Conservation (phyloP, 2,329 filamentous ascomycete genomes). For the Karstenula rhodostoma region DNA sequence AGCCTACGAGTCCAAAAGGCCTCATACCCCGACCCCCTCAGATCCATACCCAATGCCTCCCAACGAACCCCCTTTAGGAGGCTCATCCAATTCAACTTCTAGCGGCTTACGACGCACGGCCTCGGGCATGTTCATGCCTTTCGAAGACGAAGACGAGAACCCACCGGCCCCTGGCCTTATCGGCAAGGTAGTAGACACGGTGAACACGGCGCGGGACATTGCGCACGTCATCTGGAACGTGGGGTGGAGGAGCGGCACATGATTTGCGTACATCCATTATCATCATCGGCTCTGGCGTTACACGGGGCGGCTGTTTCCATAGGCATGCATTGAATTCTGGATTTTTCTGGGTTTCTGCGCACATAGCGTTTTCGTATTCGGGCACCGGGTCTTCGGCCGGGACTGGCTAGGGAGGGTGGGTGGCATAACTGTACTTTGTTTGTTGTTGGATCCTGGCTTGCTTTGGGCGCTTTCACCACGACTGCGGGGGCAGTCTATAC, state of each 20-base stretch:
- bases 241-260: slow-evolving; percentile 61
- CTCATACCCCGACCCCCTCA: slow-evolving; percentile 47
- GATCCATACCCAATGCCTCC: slow-evolving; percentile 25
- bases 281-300: slow-evolving; percentile 26
- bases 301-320: slow-evolving; percentile 11
- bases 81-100: slow-evolving; percentile 33
- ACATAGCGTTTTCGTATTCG: slow-evolving; percentile 7
- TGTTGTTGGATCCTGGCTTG: not conserved
- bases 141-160: slow-evolving; percentile 75
- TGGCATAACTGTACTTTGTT: not conserved
- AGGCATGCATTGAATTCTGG: not conserved
- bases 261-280: slow-evolving; percentile 27
- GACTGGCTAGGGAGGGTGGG: no score
- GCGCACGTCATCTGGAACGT: slow-evolving; percentile 74
- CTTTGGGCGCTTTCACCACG: not conserved
- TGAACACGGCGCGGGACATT: slow-evolving; percentile 71
- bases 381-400: not conserved
- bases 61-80: slow-evolving; percentile 18
- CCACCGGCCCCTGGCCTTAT: slow-evolving; percentile 68
- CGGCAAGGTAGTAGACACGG: slow-evolving; percentile 81
- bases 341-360: slow-evolving; percentile 2
- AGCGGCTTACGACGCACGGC: slow-evolving; percentile 76
- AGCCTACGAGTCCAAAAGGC: slow-evolving; percentile 45
- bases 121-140: slow-evolving; percentile 92
- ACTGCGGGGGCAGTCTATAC: not conserved